Conservation (phyloP, 306 rosid genomes). For the Cucurbita argyrosperma region DNA sequence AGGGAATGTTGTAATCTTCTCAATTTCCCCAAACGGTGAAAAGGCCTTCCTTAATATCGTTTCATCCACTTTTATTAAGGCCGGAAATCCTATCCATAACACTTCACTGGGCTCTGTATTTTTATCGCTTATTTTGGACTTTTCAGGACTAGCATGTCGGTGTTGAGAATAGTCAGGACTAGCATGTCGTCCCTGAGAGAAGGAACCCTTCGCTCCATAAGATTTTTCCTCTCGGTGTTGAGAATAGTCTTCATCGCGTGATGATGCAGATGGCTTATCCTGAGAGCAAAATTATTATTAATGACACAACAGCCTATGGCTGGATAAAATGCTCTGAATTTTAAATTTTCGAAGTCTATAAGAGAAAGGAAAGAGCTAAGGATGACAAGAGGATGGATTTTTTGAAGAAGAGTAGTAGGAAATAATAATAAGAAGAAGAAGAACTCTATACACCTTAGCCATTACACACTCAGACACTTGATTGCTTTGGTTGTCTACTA, state of each 20-base stretch:
- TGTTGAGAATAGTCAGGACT: slow-evolving; percentile 42
- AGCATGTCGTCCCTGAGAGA: slow-evolving; percentile 19
- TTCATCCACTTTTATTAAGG: slow-evolving; percentile 74
- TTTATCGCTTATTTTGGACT: slow-evolving; percentile 55
- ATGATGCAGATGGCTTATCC: slow-evolving; percentile 55
- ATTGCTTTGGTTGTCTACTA: no score
- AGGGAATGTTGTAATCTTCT: slow-evolving; percentile 77
- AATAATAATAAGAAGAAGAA: no score
- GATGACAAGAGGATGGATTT: no score
- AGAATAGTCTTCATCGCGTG: slow-evolving; percentile 48
- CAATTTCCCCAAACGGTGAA: slow-evolving; percentile 84
- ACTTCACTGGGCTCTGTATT: slow-evolving; percentile 82
- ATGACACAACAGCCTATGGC: no score
- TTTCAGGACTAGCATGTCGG: slow-evolving; percentile 42
- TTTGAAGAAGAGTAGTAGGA: no score
- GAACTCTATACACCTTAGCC: no score
- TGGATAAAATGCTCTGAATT: no score
- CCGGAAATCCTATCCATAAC: slow-evolving; percentile 94
- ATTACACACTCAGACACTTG: no score
- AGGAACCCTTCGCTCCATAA: slow-evolving; percentile 30
- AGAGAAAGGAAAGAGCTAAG: no score
- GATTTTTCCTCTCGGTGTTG: slow-evolving; percentile 37
- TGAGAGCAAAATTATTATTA: slow-evolving; percentile 32
- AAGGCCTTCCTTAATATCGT: slow-evolving; percentile 54
- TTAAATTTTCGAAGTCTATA: no score